Evolutionary conservation across 805 yeast species (phyloP), one percentile per base, ranked within the genome.

Genomic region (Blastobotrys robertii): DNA sequence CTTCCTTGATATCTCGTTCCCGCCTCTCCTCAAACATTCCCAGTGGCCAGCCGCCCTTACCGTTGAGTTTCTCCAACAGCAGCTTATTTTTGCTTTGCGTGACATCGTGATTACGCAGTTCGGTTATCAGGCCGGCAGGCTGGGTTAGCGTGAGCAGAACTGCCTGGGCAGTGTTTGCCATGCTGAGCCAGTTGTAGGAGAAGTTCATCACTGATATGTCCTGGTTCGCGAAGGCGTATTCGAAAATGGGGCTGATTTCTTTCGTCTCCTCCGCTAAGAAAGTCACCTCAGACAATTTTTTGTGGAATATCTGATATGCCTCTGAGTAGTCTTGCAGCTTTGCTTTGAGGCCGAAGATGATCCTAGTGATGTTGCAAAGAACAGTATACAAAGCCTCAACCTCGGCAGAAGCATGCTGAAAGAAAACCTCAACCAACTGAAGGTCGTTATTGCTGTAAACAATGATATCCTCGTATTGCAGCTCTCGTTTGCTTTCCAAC

Each of bases 21-120:
- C 67, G 53, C 37, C 57, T 56, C 12, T 60, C 62, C 41, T 63
- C 68, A 12, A 62, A 54, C 46, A 53, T 45, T 5, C 53, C 59
- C 38, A 53, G 39, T 7, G 61, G 60, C 61, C 65, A 62, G 10
- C 58, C 44, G n/a, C 46, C 43, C 15, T 47, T 46, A 30, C 44
- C 42, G 41, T 47, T 50, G 11, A 59, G 47, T 39, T 46, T 45
- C 25, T 45, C 45, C 28, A 59, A 52, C 32, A 44, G 16, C 28
- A 50, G 48, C 25, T 56, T 58, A 11, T 51, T 42, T 29, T 44
- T 50, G 11, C 37, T 34, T 14, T 62, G 37, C n/a, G 43, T 41
- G 4, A 6, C 14, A n/a, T 57, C 52, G 28, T 53, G 51, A 9
- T 44, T 44, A n/a, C 41, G 36, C 30, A 65, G 49, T 22, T 56